These are phyloP conservation scores for Didymella lethalis DNA, from an alignment of 2,329 filamentous ascomycete species.

Conservation along the genomic window DNA sequence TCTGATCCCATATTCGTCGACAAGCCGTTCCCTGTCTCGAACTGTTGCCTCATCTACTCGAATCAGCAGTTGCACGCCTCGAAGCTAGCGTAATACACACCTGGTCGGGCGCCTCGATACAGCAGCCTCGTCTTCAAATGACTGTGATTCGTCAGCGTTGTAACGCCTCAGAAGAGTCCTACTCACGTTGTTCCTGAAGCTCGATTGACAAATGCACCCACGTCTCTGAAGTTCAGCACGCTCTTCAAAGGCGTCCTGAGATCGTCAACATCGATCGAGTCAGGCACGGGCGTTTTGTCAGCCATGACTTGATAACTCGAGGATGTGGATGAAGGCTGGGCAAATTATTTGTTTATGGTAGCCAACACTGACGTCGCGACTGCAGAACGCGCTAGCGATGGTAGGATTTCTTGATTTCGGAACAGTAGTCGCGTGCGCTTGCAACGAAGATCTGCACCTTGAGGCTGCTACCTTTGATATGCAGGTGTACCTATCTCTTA, in stretches of 20 bases:
- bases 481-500: neutral
- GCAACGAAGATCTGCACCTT: neutral
- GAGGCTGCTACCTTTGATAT: neutral
- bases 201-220: constrained; percentile 42
- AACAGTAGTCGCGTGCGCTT: neutral
- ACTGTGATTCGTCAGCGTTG: constrained; percentile 25
- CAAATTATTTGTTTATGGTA: constrained; percentile 19
- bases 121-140: constrained; percentile 39
- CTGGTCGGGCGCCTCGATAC: constrained; percentile 49
- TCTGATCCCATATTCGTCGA: constrained; percentile 68
- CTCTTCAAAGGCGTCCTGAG: constrained; percentile 36
- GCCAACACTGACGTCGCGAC: constrained; percentile 21
- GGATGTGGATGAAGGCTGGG: constrained; percentile 6
- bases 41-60: constrained; percentile 72
- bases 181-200: constrained; percentile 29
- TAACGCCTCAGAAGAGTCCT: neutral
- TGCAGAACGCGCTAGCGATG: constrained; percentile 19
- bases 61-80: constrained; percentile 8
- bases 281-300: constrained; percentile 3
- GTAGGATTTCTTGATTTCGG: constrained; percentile 14
- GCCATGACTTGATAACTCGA: constrained; percentile 6
- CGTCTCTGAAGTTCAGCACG: constrained; percentile 51
- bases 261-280: constrained; percentile 13
- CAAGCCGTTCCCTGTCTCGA: constrained; percentile 67
- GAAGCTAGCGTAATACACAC: constrained; percentile 22